phyloP scores from a whole-genome alignment of 208 protist genomes.

The Leishmania major region DNA sequence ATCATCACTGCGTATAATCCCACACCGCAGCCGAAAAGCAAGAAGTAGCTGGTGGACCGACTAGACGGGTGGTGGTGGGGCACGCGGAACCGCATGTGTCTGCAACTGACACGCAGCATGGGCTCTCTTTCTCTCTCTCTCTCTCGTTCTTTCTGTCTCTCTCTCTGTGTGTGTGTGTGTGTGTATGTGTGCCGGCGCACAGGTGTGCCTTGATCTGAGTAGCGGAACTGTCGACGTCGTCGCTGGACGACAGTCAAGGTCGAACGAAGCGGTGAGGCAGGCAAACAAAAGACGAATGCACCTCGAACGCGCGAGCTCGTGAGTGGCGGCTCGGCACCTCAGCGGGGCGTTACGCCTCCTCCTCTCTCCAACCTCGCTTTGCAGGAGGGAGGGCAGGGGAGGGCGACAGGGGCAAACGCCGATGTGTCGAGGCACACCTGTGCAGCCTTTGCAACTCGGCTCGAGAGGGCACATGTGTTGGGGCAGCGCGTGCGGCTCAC shows the following conservation, averaged over 20 bases:
- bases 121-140: no score
- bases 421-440: background rate
- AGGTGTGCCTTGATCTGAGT: background rate
- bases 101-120: background rate
- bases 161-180: background rate
- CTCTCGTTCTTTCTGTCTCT: background rate
- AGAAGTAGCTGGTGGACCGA: slow-evolving; percentile 10
- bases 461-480: background rate
- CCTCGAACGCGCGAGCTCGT: background rate
- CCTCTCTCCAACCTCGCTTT: background rate
- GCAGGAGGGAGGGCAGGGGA: background rate
- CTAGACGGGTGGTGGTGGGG: background rate
- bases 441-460: background rate
- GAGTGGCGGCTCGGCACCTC: background rate
- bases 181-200: background rate
- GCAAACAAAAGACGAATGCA: background rate
- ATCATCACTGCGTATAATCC: slow-evolving; percentile 42
- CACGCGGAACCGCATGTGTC: background rate
- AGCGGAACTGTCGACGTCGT: background rate
- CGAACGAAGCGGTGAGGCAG: background rate
- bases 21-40: slow-evolving; percentile 42
- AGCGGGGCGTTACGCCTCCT: background rate
- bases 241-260: background rate
- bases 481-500: background rate
- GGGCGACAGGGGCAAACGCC: background rate